Evolutionary conservation across 768 basidiomycete genomes (phyloP).

Genomic region (Coprinopsis marcescibilis): DNA sequence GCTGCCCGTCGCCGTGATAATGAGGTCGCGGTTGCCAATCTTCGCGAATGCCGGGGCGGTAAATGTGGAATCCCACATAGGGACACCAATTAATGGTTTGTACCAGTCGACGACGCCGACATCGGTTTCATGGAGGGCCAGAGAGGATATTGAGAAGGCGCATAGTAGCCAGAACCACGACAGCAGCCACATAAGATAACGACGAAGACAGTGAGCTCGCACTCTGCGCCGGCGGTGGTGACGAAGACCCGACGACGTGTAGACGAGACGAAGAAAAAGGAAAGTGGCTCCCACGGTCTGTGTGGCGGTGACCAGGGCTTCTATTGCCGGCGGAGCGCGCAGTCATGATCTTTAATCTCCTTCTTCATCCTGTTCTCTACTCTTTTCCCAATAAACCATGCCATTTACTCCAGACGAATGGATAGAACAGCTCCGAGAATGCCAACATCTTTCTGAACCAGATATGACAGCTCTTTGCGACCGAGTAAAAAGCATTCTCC

Average conservation of each 20-base stretch:
- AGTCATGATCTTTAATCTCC: no score
- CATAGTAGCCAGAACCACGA: constrained; percentile 15
- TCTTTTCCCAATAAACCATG: constrained; percentile 11
- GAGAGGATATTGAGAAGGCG: constrained; percentile 17
- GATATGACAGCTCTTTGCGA: constrained; percentile 95
- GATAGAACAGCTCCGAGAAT: constrained; percentile 83
- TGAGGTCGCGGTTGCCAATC: constrained; percentile 37
- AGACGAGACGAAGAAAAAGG: neutral
- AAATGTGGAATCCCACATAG: constrained; percentile 42
- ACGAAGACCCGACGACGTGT: no score
- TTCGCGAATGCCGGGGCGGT: constrained; percentile 61
- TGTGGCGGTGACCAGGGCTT: no score
- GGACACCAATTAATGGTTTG: constrained; percentile 68
- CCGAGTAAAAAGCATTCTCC: constrained; percentile 78
- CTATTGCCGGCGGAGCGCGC: no score
- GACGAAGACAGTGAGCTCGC: neutral
- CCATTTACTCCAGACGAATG: constrained; percentile 59
- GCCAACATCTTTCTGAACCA: constrained; percentile 81
- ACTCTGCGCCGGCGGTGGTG: no score
- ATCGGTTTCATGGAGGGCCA: constrained; percentile 66
- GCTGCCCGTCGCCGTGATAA: constrained; percentile 61
- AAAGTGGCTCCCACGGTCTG: no score
- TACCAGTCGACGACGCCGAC: constrained; percentile 89
- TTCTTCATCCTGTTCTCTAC: constrained; percentile 4
- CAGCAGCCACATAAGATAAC: constrained; percentile 25